Evolutionary conservation across 495 filamentous ascomycete species (phyloP).

Genomic region (Glarea lozoyensis): DNA sequence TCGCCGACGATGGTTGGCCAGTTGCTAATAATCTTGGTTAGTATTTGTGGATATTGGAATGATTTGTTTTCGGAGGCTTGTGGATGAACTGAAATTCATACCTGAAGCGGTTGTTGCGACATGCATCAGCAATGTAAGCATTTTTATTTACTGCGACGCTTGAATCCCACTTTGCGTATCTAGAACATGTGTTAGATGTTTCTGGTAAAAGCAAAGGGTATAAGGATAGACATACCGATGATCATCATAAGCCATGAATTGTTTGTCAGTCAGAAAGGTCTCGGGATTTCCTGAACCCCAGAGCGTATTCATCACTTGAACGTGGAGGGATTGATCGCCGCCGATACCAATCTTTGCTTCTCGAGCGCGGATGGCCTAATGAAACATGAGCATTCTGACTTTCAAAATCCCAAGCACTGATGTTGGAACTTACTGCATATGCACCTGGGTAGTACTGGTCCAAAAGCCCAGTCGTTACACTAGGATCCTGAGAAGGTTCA

Average conservation of each 20-base stretch:
- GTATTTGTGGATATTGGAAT: no score
- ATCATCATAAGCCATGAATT: slow-evolving; percentile 20
- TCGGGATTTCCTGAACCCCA: slow-evolving; percentile 17
- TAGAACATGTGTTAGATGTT: slow-evolving; percentile 22
- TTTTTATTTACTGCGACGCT: slow-evolving; percentile 30
- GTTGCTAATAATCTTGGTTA: slow-evolving; percentile 33
- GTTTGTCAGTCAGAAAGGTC: slow-evolving; percentile 25
- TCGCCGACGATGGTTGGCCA: slow-evolving; percentile 46
- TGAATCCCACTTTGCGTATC: slow-evolving; percentile 45
- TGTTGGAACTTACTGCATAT: slow-evolving; percentile 19
- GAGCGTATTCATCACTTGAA: slow-evolving; percentile 42
- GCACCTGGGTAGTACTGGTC: slow-evolving; percentile 40
- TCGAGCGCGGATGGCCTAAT: slow-evolving; percentile 35
- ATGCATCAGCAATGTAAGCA: slow-evolving; percentile 40
- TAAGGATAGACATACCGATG: slow-evolving; percentile 29
- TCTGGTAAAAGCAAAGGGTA: slow-evolving; percentile 22
- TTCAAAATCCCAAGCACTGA: not conserved
- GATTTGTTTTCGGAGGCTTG: no score
- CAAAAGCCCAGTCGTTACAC: slow-evolving; percentile 22
- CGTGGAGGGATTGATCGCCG: slow-evolving; percentile 33
- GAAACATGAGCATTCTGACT: not conserved
- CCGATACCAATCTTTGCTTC: slow-evolving; percentile 33
- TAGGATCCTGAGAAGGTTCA: slow-evolving; percentile 40
- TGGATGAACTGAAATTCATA: no score
- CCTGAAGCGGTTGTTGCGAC: slow-evolving; percentile 32